phyloP scores from a whole-genome alignment of 106 monocot genomes.

The Alisma plantagoaquatica region DNA sequence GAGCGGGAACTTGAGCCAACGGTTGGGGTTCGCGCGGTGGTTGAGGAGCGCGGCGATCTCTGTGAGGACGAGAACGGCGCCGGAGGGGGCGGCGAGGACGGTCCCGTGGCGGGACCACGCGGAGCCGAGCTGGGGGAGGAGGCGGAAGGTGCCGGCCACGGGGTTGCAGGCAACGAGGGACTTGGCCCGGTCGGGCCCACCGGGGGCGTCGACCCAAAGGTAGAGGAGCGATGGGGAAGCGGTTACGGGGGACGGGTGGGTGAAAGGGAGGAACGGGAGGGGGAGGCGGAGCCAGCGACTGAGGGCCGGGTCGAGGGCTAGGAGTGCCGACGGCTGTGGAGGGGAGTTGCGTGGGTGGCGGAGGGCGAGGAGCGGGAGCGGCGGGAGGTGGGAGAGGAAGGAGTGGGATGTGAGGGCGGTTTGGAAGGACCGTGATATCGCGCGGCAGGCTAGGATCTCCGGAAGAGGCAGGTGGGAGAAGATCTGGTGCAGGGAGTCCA shows the following conservation, averaged over 20 bases:
- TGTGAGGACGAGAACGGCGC: constrained; percentile 67
- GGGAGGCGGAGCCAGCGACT: constrained; percentile 25
- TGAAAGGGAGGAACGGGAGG: constrained; percentile 37
- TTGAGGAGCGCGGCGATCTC: constrained; percentile 82
- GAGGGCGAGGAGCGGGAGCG: constrained; percentile 50
- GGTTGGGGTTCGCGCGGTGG: constrained; percentile 20
- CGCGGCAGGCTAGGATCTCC: constrained; percentile 31
- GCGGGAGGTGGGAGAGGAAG: constrained; percentile 34
- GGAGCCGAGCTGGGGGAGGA: constrained; percentile 84
- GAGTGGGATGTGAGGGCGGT: constrained; percentile 29
- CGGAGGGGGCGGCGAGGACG: constrained; percentile 55
- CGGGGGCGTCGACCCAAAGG: constrained; percentile 22
- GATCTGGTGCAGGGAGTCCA: constrained; percentile 51
- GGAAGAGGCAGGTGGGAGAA: constrained; percentile 46
- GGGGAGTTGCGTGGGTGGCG: constrained; percentile 29
- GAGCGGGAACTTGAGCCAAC: constrained; percentile 78
- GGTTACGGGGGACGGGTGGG: constrained; percentile 28
- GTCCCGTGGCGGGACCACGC: constrained; percentile 99
- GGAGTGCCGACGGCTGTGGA: constrained; percentile 8
- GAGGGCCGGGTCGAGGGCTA: constrained; percentile 41
- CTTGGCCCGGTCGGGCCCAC: constrained; percentile 15
- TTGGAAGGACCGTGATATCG: constrained; percentile 37
- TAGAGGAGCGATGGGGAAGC: constrained; percentile 37
- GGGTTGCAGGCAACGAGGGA: constrained; percentile 88
- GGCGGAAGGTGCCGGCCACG: constrained; percentile 40